Base-by-base conservation (phyloP, 148 eudicot genomes). In the Camellia sinensis region DNA sequence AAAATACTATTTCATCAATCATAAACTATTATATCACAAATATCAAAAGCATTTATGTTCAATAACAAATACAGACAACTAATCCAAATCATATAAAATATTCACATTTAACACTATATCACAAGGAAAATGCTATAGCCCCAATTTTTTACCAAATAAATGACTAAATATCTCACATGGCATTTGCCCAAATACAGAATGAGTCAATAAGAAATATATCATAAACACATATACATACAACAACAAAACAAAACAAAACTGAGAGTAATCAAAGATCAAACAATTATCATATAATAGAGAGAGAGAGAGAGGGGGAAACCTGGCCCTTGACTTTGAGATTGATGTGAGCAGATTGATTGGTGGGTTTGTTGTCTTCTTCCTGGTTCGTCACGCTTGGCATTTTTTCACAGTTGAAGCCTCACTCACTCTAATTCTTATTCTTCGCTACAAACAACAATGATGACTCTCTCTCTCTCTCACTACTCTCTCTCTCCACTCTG, bases 331-430 rank as follows among this genome's bases (percentile, higher is more conserved):
- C 70, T 43, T 66, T 66, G 10, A 66, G 70, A 66, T 66, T 66
- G 70, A 66, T 66, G 45, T 66, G 70, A 66, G 45, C 70, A 5
- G 44, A 10, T 66, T 66, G 70, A 40, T 66, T 44, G 70, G 70
- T 37, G 14, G 70, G 70, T 66, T 66, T 66, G 17, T 66, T 66
- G 70, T 66, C 70, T 66, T 66, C 70, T 44, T 66, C 70, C 70
- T 67, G 50, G 50, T 67, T 67, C 52, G 71, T 67, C 22, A 67
- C 71, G 1, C 71, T 50, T n/a, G 71, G 43, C 71, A 67, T 67
- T 67, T 18, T 59, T 67, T 67, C 71, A 67, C 71, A 19, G 71
- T n/a, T 67, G 0, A 17, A 45, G 3, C 12, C 7, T 50, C 7
- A 6, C 1, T 41, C 71, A 6, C 48, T 14, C n/a, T 48, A n/a